Evolutionary conservation across 148 eudicot genomes (phyloP).

Genomic region (Arbutus unedo): DNA sequence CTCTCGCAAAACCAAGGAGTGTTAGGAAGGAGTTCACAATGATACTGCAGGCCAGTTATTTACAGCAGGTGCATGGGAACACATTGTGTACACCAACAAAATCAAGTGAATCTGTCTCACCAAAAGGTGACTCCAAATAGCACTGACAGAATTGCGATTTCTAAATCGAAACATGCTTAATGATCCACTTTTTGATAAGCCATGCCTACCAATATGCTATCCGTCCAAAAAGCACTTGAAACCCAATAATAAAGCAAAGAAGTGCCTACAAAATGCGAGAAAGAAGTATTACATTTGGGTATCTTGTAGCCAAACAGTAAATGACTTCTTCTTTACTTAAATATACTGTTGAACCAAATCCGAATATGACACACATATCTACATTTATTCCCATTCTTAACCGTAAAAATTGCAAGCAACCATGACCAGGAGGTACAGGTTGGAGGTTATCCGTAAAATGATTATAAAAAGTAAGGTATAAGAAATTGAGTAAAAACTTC

Average conservation of each 20-base stretch:
- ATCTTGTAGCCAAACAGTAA: not conserved
- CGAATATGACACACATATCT: not conserved
- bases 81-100: too few species aligned
- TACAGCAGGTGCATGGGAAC: too few species aligned
- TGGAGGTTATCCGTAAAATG: not conserved
- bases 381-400: not conserved
- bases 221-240: not conserved
- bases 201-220: not conserved
- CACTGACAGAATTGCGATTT: not conserved
- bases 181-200: too few species aligned
- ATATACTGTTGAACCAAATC: not conserved
- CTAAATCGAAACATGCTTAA: not conserved
- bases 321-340: not conserved
- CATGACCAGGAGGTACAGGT: not conserved
- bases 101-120: not conserved
- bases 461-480: not conserved
- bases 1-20: too few species aligned
- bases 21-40: too few species aligned
- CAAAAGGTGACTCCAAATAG: not conserved
- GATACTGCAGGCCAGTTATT: too few species aligned
- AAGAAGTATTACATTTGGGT: not conserved
- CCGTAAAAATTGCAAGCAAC: not conserved
- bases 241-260: not conserved
- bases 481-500: not conserved
- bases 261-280: not conserved